Conservation (phyloP, 768 basidiomycete species). For the Mycena capillaripes region DNA sequence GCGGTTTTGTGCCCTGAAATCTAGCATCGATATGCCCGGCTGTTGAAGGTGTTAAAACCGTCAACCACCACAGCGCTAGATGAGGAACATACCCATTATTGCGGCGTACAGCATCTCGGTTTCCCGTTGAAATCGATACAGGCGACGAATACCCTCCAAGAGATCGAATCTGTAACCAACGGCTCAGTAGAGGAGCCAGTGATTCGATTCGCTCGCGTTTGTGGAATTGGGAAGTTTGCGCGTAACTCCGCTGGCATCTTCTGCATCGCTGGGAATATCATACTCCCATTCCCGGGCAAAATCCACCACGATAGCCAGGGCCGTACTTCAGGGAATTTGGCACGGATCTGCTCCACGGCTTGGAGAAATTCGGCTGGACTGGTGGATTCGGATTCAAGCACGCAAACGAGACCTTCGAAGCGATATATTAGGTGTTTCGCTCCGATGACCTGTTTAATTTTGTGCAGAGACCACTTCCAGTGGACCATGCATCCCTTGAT, state of each 20-base stretch:
- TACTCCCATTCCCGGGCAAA: constrained; percentile 21
- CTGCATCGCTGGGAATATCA: constrained; percentile 30
- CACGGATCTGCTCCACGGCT: neutral
- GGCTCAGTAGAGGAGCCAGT: constrained; percentile 3
- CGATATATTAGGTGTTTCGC: neutral
- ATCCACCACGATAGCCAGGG: constrained; percentile 16
- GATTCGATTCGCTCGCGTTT: constrained; percentile 1
- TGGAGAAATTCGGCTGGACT: constrained; percentile 2
- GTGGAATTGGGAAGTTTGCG: neutral
- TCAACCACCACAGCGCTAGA: neutral
- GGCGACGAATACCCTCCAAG: constrained; percentile 4
- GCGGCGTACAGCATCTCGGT: constrained; percentile 16
- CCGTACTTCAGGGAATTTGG: constrained; percentile 11
- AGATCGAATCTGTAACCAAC: constrained; percentile 5
- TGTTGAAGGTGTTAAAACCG: neutral
- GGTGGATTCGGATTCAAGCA: neutral
- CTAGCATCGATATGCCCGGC: constrained; percentile 6
- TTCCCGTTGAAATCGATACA: constrained; percentile 15
- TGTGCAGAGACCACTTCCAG: constrained; percentile 13
- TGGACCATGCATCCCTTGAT: constrained; percentile 16
- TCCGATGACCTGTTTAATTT: constrained; percentile 14
- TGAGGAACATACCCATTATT: neutral
- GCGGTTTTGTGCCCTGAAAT: constrained; percentile 20
- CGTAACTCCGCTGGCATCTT: constrained; percentile 12
- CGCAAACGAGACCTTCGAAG: constrained; percentile 4